Evolutionary conservation across 164 flowering plant species (phyloP).

Genomic region (Macadamia tetraphylla): DNA sequence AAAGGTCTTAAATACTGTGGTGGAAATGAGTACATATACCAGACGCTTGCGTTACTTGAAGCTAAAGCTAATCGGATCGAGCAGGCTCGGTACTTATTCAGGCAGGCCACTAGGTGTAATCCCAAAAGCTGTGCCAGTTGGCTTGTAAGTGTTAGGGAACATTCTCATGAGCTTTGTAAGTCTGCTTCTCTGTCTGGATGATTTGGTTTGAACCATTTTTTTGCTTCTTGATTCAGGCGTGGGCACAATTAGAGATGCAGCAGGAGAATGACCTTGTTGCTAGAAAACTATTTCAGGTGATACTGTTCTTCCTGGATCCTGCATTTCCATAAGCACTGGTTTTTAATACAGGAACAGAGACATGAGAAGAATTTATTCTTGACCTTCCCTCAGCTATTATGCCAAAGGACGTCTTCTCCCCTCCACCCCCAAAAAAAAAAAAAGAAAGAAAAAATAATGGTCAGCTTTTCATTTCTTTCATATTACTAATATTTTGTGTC

Average conservation of each 20-base stretch:
- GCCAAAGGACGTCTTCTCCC: too few relatives aligned
- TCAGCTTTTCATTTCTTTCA: neutral
- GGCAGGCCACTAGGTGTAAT: conserved; percentile 81
- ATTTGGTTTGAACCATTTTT: conserved; percentile 1
- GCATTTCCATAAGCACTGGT: neutral
- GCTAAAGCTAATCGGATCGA: conserved; percentile 68
- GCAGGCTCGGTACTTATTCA: conserved; percentile 79
- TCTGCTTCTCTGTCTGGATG: neutral
- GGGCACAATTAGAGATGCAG: conserved; percentile 90
- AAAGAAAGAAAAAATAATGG: too few relatives aligned
- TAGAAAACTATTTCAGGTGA: conserved; percentile 70
- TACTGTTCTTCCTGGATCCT: neutral
- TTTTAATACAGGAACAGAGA: neutral
- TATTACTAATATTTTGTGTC: neutral
- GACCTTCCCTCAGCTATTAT: too few relatives aligned
- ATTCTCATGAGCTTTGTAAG: conserved; percentile 2
- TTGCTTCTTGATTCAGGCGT: conserved; percentile 45
- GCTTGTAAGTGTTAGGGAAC: conserved; percentile 61
- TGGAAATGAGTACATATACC: conserved; percentile 86
- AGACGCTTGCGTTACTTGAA: conserved; percentile 87
- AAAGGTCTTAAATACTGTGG: conserved; percentile 80
- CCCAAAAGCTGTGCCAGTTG: conserved; percentile 97
- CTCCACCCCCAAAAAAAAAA: too few relatives aligned
- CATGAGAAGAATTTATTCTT: neutral
- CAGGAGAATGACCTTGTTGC: conserved; percentile 64